These are phyloP conservation scores for Phytophthora pseudosyringae DNA, from an alignment of 352 stramenopile genomes.

Conservation along the genomic window DNA sequence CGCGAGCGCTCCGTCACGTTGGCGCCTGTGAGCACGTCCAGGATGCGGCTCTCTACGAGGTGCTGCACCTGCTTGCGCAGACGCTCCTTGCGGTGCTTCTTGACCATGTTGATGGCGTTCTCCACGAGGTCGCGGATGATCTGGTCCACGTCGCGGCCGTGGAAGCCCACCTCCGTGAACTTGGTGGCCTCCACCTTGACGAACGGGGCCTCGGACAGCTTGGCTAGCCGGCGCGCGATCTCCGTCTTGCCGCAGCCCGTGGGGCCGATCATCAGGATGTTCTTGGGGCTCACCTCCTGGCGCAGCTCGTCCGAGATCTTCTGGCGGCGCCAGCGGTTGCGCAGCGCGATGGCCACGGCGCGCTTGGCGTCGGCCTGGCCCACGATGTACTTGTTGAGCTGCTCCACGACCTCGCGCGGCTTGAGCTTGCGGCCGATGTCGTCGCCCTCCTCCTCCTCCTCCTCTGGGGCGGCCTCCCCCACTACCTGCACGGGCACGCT, in stretches of 20 bases:
- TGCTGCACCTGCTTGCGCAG: slow-evolving; percentile 93
- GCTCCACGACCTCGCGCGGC: slow-evolving; percentile 93
- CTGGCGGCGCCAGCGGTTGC: slow-evolving; percentile 97
- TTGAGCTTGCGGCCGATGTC: slow-evolving; percentile 89
- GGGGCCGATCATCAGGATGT: slow-evolving; percentile 99
- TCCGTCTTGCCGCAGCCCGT: slow-evolving; percentile 99
- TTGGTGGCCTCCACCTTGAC: slow-evolving; percentile 99
- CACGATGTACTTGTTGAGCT: slow-evolving; percentile 98
- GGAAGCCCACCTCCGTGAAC: slow-evolving; percentile 99
- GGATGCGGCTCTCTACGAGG: slow-evolving; percentile 95
- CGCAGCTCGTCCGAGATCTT: slow-evolving; percentile 94
- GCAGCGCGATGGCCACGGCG: slow-evolving; percentile 97
- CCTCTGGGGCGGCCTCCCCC: slow-evolving; percentile 35
- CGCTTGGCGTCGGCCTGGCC: slow-evolving; percentile 97
- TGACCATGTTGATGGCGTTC: slow-evolving; percentile 96
- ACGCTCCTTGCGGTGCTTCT: slow-evolving; percentile 94
- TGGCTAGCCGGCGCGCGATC: slow-evolving; percentile 97
- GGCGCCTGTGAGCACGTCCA: slow-evolving; percentile 94
- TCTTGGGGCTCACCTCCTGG: slow-evolving; percentile 97
- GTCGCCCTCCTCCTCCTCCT: slow-evolving; percentile 45
- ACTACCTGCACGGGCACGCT: slow-evolving; percentile 32
- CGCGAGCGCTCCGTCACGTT: slow-evolving; percentile 83
- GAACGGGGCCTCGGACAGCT: slow-evolving; percentile 97
- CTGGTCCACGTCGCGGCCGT: slow-evolving; percentile 98
- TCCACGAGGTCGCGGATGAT: slow-evolving; percentile 99